Evolutionary conservation across 805 yeast genomes (phyloP).

Genomic region (Saturnispora zaruensis): DNA sequence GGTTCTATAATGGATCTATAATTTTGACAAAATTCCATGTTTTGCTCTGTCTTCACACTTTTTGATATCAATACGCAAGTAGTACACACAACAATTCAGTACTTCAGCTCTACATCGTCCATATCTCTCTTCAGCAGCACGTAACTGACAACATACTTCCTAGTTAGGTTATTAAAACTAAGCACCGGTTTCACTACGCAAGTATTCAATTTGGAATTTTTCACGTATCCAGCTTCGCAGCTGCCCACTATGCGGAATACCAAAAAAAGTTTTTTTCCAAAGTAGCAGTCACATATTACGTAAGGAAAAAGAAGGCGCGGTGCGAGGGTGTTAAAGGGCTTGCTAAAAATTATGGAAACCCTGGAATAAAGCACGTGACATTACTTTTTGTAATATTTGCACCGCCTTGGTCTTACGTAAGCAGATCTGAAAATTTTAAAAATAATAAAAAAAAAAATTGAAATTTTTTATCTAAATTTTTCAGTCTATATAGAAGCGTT

Average conservation of each 20-base stretch:
- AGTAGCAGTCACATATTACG: neutral
- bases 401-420: neutral
- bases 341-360: neutral
- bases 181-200: neutral
- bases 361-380: slow-evolving; percentile 1
- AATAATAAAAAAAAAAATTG: neutral
- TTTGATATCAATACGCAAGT: neutral
- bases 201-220: neutral
- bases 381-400: neutral
- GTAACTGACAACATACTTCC: neutral
- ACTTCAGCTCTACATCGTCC: neutral
- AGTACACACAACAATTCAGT: neutral
- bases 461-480: neutral
- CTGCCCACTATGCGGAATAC: neutral
- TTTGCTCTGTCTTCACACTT: no score
- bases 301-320: neutral
- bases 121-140: neutral
- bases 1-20: no score
- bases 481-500: no score
- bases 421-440: neutral
- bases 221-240: neutral
- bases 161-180: neutral
- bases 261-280: no score
- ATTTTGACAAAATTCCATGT: no score
- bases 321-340: neutral